Evolutionary conservation across 164 flowering plant species (phyloP).

Genomic region (Protea cynaroides): DNA sequence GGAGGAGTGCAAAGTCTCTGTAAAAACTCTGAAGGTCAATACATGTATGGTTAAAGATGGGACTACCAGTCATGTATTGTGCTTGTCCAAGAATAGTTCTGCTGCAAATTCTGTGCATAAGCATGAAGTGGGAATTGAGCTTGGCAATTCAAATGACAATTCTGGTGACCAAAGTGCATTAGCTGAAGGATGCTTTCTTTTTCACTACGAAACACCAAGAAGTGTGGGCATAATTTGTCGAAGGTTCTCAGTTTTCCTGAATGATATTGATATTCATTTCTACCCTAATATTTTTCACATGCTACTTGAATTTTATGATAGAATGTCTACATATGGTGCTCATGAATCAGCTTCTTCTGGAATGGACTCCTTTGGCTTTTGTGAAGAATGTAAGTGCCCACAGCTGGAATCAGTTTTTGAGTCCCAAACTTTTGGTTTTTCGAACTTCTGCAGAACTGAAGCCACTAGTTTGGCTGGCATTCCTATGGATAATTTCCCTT

Average conservation of each 20-base stretch:
- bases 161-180: slow-evolving; percentile 16
- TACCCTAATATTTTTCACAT: slow-evolving; percentile 51
- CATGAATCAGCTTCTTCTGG: slow-evolving; percentile 12
- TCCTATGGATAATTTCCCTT: slow-evolving; percentile 62
- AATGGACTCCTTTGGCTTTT: slow-evolving; percentile 13
- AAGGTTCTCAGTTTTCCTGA: slow-evolving; percentile 30
- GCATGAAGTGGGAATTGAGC: slow-evolving; percentile 15
- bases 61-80: slow-evolving; percentile 25
- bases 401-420: slow-evolving; percentile 16
- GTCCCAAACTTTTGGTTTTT: slow-evolving; percentile 54
- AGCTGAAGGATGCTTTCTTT: slow-evolving; percentile 36
- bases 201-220: slow-evolving; percentile 40
- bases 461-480: slow-evolving; percentile 31
- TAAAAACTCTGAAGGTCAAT: slow-evolving; percentile 34
- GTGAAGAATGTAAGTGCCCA: slow-evolving; percentile 6
- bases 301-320: slow-evolving; percentile 40
- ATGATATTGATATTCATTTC: slow-evolving; percentile 65
- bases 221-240: slow-evolving; percentile 14
- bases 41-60: slow-evolving; percentile 19
- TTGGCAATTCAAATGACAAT: slow-evolving; percentile 7
- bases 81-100: slow-evolving; percentile 32
- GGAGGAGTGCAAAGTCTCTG: slow-evolving; percentile 25
- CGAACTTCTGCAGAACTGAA: slow-evolving; percentile 45
- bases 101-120: slow-evolving; percentile 17
- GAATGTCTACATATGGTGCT: slow-evolving; percentile 22